Conservation (phyloP, 768 basidiomycete genomes). For the Podaxis pistillaris region DNA sequence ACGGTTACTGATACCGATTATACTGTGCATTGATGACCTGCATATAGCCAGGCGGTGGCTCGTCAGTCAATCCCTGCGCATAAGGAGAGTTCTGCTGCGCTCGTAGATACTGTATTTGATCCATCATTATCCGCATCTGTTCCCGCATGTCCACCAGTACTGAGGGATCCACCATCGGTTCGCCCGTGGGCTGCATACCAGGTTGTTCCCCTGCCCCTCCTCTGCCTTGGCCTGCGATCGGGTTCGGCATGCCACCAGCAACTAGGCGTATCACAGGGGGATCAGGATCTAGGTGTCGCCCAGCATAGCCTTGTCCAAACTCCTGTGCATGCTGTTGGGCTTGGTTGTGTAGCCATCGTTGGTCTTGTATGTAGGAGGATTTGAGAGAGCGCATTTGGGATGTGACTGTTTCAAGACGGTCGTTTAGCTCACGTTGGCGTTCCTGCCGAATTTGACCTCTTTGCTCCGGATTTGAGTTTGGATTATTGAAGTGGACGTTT, state of each 20-base stretch:
- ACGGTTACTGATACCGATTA: background rate
- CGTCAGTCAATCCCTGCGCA: conserved; percentile 30
- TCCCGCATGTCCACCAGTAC: conserved; percentile 25
- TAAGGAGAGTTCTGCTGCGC: conserved; percentile 28
- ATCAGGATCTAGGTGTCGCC: background rate
- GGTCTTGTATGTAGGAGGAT: background rate
- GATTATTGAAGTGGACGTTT: background rate
- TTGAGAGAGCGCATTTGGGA: conserved; percentile 1
- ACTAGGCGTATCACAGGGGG: background rate
- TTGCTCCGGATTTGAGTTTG: background rate
- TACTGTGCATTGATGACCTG: background rate
- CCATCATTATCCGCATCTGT: conserved; percentile 25
- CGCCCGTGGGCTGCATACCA: background rate
- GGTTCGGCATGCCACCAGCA: background rate
- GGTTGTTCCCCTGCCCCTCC: background rate
- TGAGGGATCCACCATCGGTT: background rate
- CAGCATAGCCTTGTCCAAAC: conserved; percentile 9
- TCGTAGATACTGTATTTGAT: conserved; percentile 26
- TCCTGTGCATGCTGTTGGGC: background rate
- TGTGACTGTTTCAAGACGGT: background rate
- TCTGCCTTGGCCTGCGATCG: background rate
- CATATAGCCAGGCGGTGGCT: conserved; percentile 31
- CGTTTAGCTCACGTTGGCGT: background rate
- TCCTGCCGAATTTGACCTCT: background rate
- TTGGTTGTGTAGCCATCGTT: background rate